Conservation (phyloP, 352 stramenopile species). For the Phytophthora sansomeana region DNA sequence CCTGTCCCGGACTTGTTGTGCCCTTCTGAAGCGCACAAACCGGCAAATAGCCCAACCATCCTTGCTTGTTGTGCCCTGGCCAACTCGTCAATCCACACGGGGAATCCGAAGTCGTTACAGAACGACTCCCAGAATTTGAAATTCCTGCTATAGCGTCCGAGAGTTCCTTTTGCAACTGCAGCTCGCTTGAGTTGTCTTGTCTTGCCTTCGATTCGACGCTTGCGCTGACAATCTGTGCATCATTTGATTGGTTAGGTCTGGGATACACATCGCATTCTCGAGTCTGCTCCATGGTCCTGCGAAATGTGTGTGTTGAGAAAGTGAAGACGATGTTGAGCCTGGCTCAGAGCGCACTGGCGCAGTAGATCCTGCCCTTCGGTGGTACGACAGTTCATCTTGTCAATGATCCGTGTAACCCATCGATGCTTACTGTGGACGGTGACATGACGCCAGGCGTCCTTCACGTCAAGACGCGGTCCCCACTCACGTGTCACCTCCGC, state of each 20-base stretch:
- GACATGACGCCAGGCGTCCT: conserved; percentile 11
- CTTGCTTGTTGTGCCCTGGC: conserved; percentile 18
- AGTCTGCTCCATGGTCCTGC: background rate
- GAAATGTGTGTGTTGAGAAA: background rate
- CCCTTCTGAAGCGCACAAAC: conserved; percentile 15
- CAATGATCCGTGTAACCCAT: conserved; percentile 6
- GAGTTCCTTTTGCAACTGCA: background rate
- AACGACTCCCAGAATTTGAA: conserved; percentile 10
- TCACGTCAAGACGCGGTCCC: background rate
- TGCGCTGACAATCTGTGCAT: background rate
- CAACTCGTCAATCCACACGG: conserved; percentile 29
- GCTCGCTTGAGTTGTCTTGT: background rate
- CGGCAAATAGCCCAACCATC: conserved; percentile 30
- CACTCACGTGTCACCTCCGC: background rate
- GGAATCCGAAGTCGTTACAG: conserved; percentile 11
- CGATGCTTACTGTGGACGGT: conserved; percentile 8
- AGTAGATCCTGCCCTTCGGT: conserved; percentile 2
- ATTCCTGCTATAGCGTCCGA: conserved; percentile 1
- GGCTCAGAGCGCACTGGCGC: conserved; percentile 16
- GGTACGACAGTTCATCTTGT: conserved; percentile 13
- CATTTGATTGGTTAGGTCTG: background rate
- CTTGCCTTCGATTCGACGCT: background rate
- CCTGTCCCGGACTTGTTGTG: conserved; percentile 30
- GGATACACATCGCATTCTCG: background rate
- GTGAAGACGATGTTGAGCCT: conserved; percentile 16